Evolutionary conservation across 139 green algal species (phyloP).

Genomic region (Monoraphidium neglectum): DNA sequence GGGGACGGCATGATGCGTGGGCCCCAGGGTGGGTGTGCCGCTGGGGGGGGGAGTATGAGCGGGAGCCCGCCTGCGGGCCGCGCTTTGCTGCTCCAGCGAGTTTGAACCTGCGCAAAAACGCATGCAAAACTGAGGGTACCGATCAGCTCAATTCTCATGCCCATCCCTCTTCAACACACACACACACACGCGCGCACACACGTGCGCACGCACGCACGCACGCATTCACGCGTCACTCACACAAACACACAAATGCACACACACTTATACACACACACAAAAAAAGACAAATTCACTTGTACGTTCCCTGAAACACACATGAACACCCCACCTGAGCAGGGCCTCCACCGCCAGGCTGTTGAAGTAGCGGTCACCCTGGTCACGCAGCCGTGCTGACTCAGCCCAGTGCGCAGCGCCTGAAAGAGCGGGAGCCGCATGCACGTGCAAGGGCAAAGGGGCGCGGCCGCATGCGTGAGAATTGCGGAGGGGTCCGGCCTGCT

Average conservation of each 20-base stretch:
- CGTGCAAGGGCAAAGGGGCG: too few relatives aligned
- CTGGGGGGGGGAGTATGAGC: neutral
- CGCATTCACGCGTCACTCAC: neutral
- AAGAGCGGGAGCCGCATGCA: neutral
- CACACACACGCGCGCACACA: neutral
- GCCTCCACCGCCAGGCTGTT: constrained; percentile 87
- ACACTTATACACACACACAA: neutral
- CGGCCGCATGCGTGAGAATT: too few relatives aligned
- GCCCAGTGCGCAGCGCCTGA: constrained; percentile 61
- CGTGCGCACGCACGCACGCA: neutral
- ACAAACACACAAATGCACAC: neutral
- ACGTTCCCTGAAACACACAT: neutral
- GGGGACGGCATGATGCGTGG: neutral
- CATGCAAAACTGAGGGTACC: neutral
- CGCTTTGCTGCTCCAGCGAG: neutral
- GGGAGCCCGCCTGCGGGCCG: neutral
- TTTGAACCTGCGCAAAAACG: neutral
- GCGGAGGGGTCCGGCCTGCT: too few relatives aligned
- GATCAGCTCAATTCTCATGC: neutral
- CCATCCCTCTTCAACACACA: constrained; percentile 1
- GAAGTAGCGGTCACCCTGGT: constrained; percentile 94
- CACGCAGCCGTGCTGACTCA: constrained; percentile 73
- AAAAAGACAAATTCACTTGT: neutral
- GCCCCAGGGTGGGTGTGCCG: neutral
- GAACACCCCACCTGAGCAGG: constrained; percentile 48